Evolutionary conservation across 2,329 filamentous ascomycete genomes (phyloP), one percentile per base, ranked within the genome.

Genomic region (Leptographium wingfieldii): DNA sequence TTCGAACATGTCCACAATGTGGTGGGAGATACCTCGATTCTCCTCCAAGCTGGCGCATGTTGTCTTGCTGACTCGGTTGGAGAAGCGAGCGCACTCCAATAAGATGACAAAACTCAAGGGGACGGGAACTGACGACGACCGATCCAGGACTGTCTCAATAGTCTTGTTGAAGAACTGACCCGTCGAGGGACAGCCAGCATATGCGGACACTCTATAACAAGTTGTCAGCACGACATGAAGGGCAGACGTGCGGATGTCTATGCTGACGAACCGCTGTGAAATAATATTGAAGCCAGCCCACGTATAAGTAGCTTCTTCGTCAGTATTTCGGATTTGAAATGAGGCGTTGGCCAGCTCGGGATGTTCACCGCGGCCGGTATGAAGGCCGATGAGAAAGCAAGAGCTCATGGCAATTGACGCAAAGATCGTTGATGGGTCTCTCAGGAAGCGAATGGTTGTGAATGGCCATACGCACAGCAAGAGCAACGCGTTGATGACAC

Each of bases 261-360:
- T n/a, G 19, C 7, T 19, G 43, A 29, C 66, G 3, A 65, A 78
- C 76, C 75, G 74, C 62, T 82, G 79, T 0, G 76, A 72, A 9
- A 81, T 70, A 16, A 80, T 76, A 29, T 78, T 80, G 62, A 77
- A 78, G 1, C 77, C 77, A 2, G 77, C 72, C 80, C 80, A 82
- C 0, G 79, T 80, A 55, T 72, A 76, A 0, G 74, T 72, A 2
- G 79, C 79, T 60, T 81, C 79, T 60, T 81, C 76, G 58, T 81
- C 75, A 0, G 76, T 76, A 51, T 75, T 73, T 2, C 70, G 72
- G 55, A 74, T 71, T 29, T 73, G 71, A 58, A 75, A 73, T 25
- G 73, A 73, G 9, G 72, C 68, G 0, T 76, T 76, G 14, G 77
- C 71, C 59, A 78, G 79, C 62, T 79, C 76, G 0, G 73, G 73